Conservation (phyloP, 1,139 yeast genomes). For the Pichia sp. region DNA sequence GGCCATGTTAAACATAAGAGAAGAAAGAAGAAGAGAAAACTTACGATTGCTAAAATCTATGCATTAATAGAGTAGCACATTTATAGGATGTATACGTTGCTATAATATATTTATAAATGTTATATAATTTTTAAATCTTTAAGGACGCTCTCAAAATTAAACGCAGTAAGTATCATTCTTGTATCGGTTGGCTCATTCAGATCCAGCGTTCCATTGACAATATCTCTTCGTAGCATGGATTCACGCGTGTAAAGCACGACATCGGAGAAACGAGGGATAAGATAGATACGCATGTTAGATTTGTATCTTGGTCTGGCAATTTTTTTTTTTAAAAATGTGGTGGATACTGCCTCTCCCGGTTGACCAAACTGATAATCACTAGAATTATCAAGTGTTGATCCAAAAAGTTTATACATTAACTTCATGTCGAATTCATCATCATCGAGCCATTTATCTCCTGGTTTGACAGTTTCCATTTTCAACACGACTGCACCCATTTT, state of each 20-base stretch:
- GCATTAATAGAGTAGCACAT: no score
- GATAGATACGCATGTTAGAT: slow-evolving; percentile 45
- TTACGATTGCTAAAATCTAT: no score
- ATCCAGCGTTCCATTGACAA: slow-evolving; percentile 44
- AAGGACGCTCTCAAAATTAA: slow-evolving; percentile 24
- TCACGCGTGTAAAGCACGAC: slow-evolving; percentile 45
- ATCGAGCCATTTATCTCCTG: slow-evolving; percentile 45
- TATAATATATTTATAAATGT: background rate
- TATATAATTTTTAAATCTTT: slow-evolving; percentile 11
- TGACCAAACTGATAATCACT: no score
- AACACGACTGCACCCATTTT: slow-evolving; percentile 44
- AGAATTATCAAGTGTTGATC: no score
- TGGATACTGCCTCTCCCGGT: slow-evolving; percentile 34
- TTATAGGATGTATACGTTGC: no score
- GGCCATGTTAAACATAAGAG: no score
- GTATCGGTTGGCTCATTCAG: slow-evolving; percentile 22
- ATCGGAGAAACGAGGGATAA: slow-evolving; percentile 33
- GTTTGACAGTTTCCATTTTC: slow-evolving; percentile 49
- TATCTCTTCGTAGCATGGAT: slow-evolving; percentile 47
- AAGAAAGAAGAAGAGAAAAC: no score
- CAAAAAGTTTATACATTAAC: slow-evolving; percentile 15
- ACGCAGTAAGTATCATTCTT: slow-evolving; percentile 31
- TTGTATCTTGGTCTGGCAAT: slow-evolving; percentile 50
- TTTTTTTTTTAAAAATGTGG: slow-evolving; percentile 43
- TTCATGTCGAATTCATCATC: slow-evolving; percentile 41